Evolutionary conservation across 2,329 filamentous ascomycete species (phyloP).

Genomic region (Arthroderma uncinatum): DNA sequence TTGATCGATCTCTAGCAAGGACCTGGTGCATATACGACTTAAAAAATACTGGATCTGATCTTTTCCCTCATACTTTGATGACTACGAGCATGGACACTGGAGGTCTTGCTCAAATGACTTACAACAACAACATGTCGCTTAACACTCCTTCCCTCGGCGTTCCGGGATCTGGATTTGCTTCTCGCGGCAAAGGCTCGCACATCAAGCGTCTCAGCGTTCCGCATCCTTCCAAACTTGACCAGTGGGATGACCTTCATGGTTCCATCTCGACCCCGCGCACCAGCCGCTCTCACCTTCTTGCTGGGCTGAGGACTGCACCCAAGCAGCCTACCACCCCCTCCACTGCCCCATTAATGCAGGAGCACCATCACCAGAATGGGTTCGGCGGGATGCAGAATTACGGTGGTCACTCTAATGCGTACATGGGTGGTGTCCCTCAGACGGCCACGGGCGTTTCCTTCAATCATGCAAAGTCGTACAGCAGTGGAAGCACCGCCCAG

Average conservation of each 20-base stretch:
- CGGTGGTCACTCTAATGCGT: slow-evolving; percentile 9
- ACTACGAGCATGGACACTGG: slow-evolving; percentile 67
- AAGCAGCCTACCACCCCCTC: slow-evolving; percentile 69
- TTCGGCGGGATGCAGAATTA: slow-evolving; percentile 38
- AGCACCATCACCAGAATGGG: slow-evolving; percentile 38
- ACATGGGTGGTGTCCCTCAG: slow-evolving; percentile 40
- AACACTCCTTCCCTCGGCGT: slow-evolving; percentile 58
- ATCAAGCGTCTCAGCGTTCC: slow-evolving; percentile 78
- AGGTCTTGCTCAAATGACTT: slow-evolving; percentile 99
- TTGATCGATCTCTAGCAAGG: background rate
- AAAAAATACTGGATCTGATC: slow-evolving; percentile 18
- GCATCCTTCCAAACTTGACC: slow-evolving; percentile 55
- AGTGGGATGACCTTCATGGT: slow-evolving; percentile 51
- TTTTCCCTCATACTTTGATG: slow-evolving; percentile 15
- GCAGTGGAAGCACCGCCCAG: slow-evolving; percentile 25
- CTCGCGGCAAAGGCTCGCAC: slow-evolving; percentile 70
- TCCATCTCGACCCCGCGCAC: slow-evolving; percentile 74
- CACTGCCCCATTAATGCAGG: slow-evolving; percentile 50
- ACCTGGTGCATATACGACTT: slow-evolving; percentile 11
- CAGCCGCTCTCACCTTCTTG: slow-evolving; percentile 86
- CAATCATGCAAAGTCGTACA: slow-evolving; percentile 27
- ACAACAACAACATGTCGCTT: slow-evolving; percentile 59
- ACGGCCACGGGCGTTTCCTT: slow-evolving; percentile 48
- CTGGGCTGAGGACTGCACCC: slow-evolving; percentile 83
- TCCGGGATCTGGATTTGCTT: slow-evolving; percentile 70